phyloP scores from a whole-genome alignment of 768 basidiomycete species.

The Trametes cubensis region DNA sequence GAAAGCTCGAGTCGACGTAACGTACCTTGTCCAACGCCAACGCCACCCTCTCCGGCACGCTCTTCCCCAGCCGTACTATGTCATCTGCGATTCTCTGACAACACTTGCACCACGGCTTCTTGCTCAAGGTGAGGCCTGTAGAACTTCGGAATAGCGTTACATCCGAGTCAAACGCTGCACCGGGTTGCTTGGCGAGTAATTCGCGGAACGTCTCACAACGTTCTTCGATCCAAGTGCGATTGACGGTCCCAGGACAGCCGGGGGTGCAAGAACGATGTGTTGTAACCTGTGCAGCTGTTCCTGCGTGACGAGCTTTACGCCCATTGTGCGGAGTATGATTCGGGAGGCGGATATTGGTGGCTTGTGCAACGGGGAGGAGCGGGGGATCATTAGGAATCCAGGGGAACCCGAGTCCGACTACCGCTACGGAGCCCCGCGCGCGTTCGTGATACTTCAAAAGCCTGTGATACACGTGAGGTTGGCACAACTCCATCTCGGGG shows the following conservation, averaged over 20 bases:
- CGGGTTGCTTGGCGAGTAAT: background rate
- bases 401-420: no score
- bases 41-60: background rate
- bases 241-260: background rate
- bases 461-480: conserved; percentile 10
- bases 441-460: conserved; percentile 12
- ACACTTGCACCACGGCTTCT: background rate
- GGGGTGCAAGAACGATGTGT: no score
- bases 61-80: background rate
- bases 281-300: no score
- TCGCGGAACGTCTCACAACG: background rate
- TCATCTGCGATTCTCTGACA: background rate
- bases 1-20: no score
- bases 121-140: background rate
- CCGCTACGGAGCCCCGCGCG: background rate
- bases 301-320: background rate
- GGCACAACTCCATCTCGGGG: conserved; percentile 8
- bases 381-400: no score
- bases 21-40: background rate
- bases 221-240: background rate
- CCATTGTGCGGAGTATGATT: background rate
- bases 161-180: background rate
- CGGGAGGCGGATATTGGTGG: no score
- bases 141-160: background rate
- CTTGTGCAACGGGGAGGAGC: no score